These are phyloP conservation scores for Suillus weaverae DNA, from an alignment of 768 basidiomycete genomes.

Conservation along the genomic window DNA sequence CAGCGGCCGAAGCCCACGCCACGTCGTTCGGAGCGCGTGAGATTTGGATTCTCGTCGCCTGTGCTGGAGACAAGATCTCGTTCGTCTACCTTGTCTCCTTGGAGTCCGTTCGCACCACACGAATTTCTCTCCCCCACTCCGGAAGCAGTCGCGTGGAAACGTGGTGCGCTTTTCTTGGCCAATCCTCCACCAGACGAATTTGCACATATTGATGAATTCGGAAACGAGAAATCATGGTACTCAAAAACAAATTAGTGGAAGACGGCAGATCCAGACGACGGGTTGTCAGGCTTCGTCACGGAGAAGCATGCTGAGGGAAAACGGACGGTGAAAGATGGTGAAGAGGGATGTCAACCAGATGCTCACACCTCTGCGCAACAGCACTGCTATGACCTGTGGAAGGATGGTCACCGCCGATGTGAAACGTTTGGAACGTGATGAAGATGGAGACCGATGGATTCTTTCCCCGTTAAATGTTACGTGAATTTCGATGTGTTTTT, in stretches of 20 bases:
- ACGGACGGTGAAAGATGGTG: neutral
- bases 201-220: slow-evolving; percentile 12
- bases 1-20: neutral
- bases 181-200: slow-evolving; percentile 16
- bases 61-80: neutral
- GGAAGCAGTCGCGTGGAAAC: slow-evolving; percentile 13
- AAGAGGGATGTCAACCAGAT: neutral
- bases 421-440: neutral
- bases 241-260: too few species aligned
- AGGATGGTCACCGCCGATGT: neutral
- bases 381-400: neutral
- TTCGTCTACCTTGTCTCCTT: neutral
- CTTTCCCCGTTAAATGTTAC: neutral
- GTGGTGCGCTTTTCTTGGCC: slow-evolving; percentile 14
- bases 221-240: neutral
- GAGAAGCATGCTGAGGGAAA: neutral
- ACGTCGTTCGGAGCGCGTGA: neutral
- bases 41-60: neutral
- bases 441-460: neutral
- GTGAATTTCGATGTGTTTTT: neutral
- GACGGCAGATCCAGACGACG: too few species aligned
- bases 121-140: neutral
- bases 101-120: neutral
- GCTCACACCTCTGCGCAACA: neutral
- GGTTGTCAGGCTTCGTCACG: neutral